Evolutionary conservation across 2,329 filamentous ascomycete species (phyloP), one percentile per base, ranked within the genome.

Genomic region (Macrophomina tecta): DNA sequence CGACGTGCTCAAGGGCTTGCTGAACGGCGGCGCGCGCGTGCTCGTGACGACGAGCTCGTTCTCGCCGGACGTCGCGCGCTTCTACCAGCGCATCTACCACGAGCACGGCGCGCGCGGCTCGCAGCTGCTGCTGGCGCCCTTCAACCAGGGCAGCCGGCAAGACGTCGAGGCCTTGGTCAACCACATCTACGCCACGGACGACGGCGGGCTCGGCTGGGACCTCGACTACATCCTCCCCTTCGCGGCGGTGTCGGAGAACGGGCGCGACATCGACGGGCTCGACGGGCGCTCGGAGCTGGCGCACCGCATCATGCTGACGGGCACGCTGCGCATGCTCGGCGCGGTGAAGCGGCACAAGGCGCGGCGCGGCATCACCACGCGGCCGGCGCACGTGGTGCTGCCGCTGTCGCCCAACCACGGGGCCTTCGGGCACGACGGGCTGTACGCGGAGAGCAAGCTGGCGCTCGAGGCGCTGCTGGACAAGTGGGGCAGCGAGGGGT

Each of bases 381-480:
- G 76, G 14, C 81, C 80, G 8, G 75, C 81, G 0, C 74, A 77
- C 40, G 78, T 82, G 2, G 67, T 82, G 8, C 68, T 83, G 5
- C 81, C 81, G 0, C 74, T 83, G 42, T 82, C 81, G 0, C 80
- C 80, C 6, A 83, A 83, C 65, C 79, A 81, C 56, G 81, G 81
- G 40, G 74, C 71, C 1, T 80, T 83, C 61, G 81, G 81, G 1
- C 72, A 74, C 2, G 81, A 83, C 64, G 81, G 81, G 0, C 68
- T 83, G 12, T 83, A 83, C 65, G 73, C 79, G 0, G 82, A 83
- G 68, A 81, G 80, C 2, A 83, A 83, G 70, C 70, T 82, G 1
- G 81, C 71, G 0, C 72, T 82, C 3, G 78, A 80, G 69, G 68
- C 70, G 0, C 67, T 81, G 8, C 68, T 81, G 14, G 74, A 78